phyloP scores from a whole-genome alignment of 768 basidiomycete genomes.

The Coprinopsis sp. region DNA sequence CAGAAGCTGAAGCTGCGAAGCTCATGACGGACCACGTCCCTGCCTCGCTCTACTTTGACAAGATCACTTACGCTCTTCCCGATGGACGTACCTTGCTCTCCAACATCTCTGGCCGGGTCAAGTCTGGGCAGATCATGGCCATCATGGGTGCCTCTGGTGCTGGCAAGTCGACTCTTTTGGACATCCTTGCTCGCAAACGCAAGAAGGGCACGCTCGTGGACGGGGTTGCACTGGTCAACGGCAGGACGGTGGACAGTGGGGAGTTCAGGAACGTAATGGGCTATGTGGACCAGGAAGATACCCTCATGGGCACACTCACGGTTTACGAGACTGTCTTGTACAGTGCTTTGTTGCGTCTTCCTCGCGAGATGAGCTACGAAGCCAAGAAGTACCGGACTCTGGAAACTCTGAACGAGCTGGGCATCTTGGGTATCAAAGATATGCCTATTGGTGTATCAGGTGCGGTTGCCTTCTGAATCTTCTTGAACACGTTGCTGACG shows the following conservation, averaged over 20 bases:
- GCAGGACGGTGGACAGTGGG: slow-evolving; percentile 64
- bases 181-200: slow-evolving; percentile 87
- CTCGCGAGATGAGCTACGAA: slow-evolving; percentile 90
- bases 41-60: slow-evolving; percentile 86
- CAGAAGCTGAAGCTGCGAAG: slow-evolving; percentile 75
- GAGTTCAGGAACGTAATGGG: slow-evolving; percentile 86
- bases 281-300: slow-evolving; percentile 98
- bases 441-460: slow-evolving; percentile 86
- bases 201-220: slow-evolving; percentile 69
- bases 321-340: slow-evolving; percentile 98
- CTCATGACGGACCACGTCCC: slow-evolving; percentile 95
- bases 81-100: slow-evolving; percentile 67
- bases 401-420: slow-evolving; percentile 95
- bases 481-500: too few relatives aligned
- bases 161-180: slow-evolving; percentile 93
- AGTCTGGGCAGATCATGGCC: slow-evolving; percentile 88
- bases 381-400: slow-evolving; percentile 92
- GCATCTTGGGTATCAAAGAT: slow-evolving; percentile 87
- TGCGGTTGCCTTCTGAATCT: too few relatives aligned
- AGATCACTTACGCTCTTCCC: slow-evolving; percentile 72
- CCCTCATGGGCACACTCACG: slow-evolving; percentile 92
- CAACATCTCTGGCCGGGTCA: slow-evolving; percentile 74
- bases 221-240: slow-evolving; percentile 83
- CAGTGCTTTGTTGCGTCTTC: slow-evolving; percentile 84
- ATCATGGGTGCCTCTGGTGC: slow-evolving; percentile 98